Percentiles rank a stretch among this genome's conserved stretches.
phyloP scores from a whole-genome alignment of 179 eudicot genomes.

The Actinidia polygama region DNA sequence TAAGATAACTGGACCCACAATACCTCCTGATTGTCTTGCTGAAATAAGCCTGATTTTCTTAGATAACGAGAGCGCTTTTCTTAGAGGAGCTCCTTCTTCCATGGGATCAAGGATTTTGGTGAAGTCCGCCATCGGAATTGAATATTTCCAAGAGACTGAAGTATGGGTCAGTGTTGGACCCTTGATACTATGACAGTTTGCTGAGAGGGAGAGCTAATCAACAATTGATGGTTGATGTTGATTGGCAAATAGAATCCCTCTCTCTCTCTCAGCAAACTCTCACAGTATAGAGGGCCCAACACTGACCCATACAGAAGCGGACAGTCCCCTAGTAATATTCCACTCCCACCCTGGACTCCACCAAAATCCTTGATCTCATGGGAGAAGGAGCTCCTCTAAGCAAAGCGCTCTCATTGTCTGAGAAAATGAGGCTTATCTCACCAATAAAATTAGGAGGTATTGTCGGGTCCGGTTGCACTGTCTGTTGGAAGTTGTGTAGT shows the following conservation, averaged over 20 bases:
- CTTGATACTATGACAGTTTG: conserved; percentile 44
- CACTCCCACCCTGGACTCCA: conserved; percentile 27
- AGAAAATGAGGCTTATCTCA: conserved; percentile 36
- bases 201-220: conserved; percentile 53
- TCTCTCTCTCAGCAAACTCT: conserved; percentile 43
- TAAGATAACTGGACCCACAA: conserved; percentile 42
- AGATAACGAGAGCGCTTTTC: conserved; percentile 12
- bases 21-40: conserved; percentile 33
- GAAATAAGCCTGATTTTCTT: conserved; percentile 34
- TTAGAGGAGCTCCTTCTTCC: conserved; percentile 36
- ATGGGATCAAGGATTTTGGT: conserved; percentile 26
- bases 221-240: conserved; percentile 51
- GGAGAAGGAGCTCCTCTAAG: conserved; percentile 37
- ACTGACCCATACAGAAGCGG: conserved; percentile 41
- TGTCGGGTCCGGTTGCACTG: conserved; percentile 42
- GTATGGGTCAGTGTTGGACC: conserved; percentile 40
- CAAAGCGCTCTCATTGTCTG: conserved; percentile 9
- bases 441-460: conserved; percentile 34
- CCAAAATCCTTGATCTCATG: conserved; percentile 26
- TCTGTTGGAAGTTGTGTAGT: conserved; percentile 35
- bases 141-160: conserved; percentile 23
- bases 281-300: conserved; percentile 26
- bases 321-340: no score
- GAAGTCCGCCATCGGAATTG: conserved; percentile 30
- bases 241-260: conserved; percentile 50